These are phyloP conservation scores for Blumeria hordei DNA, from an alignment of 2,329 filamentous ascomycete species.

Conservation along the genomic window DNA sequence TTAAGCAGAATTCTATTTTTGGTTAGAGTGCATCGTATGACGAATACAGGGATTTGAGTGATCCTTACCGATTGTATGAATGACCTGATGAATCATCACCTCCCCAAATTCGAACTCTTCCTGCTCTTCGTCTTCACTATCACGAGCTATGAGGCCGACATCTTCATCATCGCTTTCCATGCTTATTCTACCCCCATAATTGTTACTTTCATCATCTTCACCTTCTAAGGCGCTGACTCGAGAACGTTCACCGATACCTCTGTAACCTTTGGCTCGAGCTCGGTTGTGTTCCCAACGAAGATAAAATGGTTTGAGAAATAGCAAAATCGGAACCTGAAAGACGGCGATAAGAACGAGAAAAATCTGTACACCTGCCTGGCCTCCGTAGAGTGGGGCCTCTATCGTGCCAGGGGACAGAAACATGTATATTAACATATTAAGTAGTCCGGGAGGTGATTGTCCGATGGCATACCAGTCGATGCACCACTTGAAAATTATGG, in stretches of 20 bases:
- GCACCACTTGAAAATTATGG: slow-evolving; percentile 93
- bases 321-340: slow-evolving; percentile 64
- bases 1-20: slow-evolving; percentile 72
- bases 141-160: slow-evolving; percentile 70
- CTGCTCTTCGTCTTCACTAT: slow-evolving; percentile 66
- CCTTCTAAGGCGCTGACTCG: slow-evolving; percentile 76
- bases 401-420: slow-evolving; percentile 66
- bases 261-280: slow-evolving; percentile 70
- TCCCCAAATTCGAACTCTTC: slow-evolving; percentile 96
- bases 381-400: slow-evolving; percentile 50
- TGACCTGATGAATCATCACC: slow-evolving; percentile 96
- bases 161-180: slow-evolving; percentile 57
- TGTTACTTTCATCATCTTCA: slow-evolving; percentile 46
- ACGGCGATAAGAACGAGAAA: slow-evolving; percentile 62
- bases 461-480: slow-evolving; percentile 53
- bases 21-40: slow-evolving; percentile 13
- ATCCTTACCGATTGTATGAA: slow-evolving; percentile 80
- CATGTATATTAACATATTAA: slow-evolving; percentile 99
- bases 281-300: slow-evolving; percentile 84
- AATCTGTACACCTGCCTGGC: slow-evolving; percentile 54
- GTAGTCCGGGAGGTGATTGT: slow-evolving; percentile 53
- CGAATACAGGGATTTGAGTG: neutral
- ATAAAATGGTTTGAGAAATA: slow-evolving; percentile 91
- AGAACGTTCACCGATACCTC: slow-evolving; percentile 72
- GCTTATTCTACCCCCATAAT: slow-evolving; percentile 39